Base-by-base conservation (phyloP, 768 basidiomycete species). In the Amanita exitialis region DNA sequence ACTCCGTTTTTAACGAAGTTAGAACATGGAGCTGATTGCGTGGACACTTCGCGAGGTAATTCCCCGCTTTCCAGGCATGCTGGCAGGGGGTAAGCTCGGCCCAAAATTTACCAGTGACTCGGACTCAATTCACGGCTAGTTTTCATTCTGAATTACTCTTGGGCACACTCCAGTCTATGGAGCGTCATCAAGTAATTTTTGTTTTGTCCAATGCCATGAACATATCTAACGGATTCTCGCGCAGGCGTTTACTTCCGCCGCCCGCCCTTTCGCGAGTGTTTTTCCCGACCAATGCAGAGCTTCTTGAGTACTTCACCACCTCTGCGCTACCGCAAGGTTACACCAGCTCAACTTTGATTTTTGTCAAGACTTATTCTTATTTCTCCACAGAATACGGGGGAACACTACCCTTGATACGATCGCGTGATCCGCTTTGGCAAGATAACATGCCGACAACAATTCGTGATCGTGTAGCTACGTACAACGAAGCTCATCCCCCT, bases 1-100 rank as follows among this genome's bases (percentile, higher is more conserved):
- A 25, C 52, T 10, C 48, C 45, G 21, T 56, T 34, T 47, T 37
- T 35, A 38, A 27, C 35, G 49, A 34, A 48, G 30, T 30, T 18
- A 87, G 80, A 76, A 75, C 58, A 59, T 81, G 35, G 81, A 86
- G 55, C 64, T 85, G 6, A 68, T 83, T 39, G 69, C 74, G 16
- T 89, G 82, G 82, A 74, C 76, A 43, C 59, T 82, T 52, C 75
- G 75, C 53, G 83, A 89, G 56, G 70, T 83, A 27, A 70, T 82
- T 38, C 84, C 85, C 34, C 75, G 76, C 47, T 88, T 79, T 67
- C 83, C 87, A 47, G 86, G 86, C 49, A 78, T 89, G 79, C 66
- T 89, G 27, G 84, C 79, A 32, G 84, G 82, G 62, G 82, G 86
- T 82, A 61, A 57, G 69, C 59, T 47, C 43, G 34, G 34, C 42